Percentiles rank a stretch among this genome's conserved stretches.
Conservation (phyloP, 176 grass and related monocot genomes). For the Alopecurus myosuroides region DNA sequence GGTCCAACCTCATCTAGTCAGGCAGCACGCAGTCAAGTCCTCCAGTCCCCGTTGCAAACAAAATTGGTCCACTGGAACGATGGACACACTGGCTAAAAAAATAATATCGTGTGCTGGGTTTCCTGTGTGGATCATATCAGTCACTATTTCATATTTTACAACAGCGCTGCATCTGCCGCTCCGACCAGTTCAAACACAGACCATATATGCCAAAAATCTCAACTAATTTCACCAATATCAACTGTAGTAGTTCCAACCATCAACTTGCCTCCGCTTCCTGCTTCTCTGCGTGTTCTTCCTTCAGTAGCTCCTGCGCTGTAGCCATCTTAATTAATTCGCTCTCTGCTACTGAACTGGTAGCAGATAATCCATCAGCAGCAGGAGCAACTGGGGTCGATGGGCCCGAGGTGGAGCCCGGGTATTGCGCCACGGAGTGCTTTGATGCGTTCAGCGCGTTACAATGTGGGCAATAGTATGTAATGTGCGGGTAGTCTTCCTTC, state of each 20-base stretch:
- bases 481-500: slow-evolving; percentile 86
- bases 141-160: slow-evolving; percentile 53
- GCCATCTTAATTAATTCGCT: slow-evolving; percentile 44
- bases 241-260: not conserved
- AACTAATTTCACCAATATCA: slow-evolving; percentile 35
- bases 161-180: slow-evolving; percentile 33
- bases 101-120: not conserved
- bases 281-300: slow-evolving; percentile 36
- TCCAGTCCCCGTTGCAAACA: slow-evolving; percentile 27
- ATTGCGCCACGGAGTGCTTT: slow-evolving; percentile 42
- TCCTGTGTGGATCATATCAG: slow-evolving; percentile 30
- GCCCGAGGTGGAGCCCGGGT: slow-evolving; percentile 37
- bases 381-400: slow-evolving; percentile 32
- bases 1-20: slow-evolving; percentile 2
- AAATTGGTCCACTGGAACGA: slow-evolving; percentile 34
- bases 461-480: slow-evolving; percentile 94
- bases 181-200: slow-evolving; percentile 30
- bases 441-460: slow-evolving; percentile 76
- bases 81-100: slow-evolving; percentile 3
- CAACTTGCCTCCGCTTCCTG: slow-evolving; percentile 19
- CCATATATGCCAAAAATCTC: slow-evolving; percentile 9
- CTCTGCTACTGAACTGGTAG: slow-evolving; percentile 30
- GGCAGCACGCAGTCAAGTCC: not conserved
- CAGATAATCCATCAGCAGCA: slow-evolving; percentile 34
- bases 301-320: slow-evolving; percentile 30